Base-by-base conservation (phyloP, 2,329 filamentous ascomycete species). In the Pezizomycotina sp. region DNA sequence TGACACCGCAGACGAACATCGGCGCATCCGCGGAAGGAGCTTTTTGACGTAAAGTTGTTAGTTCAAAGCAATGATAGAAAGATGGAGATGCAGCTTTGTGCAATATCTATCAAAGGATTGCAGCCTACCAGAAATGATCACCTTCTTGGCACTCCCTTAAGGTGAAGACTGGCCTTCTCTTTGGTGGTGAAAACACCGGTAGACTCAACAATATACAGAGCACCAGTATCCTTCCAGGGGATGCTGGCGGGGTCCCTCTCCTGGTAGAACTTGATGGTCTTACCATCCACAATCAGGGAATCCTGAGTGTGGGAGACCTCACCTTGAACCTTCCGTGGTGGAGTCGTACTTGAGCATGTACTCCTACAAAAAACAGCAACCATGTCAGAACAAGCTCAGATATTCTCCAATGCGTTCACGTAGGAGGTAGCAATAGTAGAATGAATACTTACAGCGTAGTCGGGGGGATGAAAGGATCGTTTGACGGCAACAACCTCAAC, bases 311-410 rank as follows among this genome's bases (percentile, higher is more conserved):
- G 73, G 45, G 74, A 67, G 59, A 77, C 73, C 45, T 77, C 75
- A 55, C 86, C 71, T 93, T 91, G 79, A 95, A 98, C 61, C 72
- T 61, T 55, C 89, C 89, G 74, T 98, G 89, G 80, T 83, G 55
- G 80, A 83, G 71, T 98, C 89, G 64, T 95, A 95, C 72, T 92
- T 91, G 68, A 98, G 78, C 89, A 95, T 95, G 76, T 95, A 95
- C 60, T 79, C 81, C 83, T 92, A 54, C 60, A 45, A 60, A 57
- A 47, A 34, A 38, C 24, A 31, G 25, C 28, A 34, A 32, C 23
- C 13, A 12, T 31, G 15, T 30, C n/a, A 23, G 19, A 24, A n/a
- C 12, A 6, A 13, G 21, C 21, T 38, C 18, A 15, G n/a, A 37
- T 13, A 13, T 19, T 31, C 27, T 12, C 22, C 6, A 7, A 24